Base-by-base conservation (phyloP, 352 stramenopile species). In the Pythium biforme region DNA sequence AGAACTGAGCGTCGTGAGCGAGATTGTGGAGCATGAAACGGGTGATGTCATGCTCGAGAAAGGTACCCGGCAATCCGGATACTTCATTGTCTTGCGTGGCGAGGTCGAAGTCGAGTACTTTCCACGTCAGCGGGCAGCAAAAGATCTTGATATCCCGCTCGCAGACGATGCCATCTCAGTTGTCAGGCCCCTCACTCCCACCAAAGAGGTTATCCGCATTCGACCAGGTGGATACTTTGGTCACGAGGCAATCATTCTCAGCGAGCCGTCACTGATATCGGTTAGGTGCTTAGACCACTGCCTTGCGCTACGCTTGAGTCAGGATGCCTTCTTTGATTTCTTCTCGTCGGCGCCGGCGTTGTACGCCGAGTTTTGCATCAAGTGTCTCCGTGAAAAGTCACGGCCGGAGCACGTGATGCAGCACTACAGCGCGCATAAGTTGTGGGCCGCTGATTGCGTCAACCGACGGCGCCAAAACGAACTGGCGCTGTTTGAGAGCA, bases 301-400 rank as follows among this genome's bases (percentile, higher is more conserved):
- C 22, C 43, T 91, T 19, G 43, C 56, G 29, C 72, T 91, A 5
- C 75, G 70, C 25, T 58, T 91, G 6, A 74, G 57, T 19, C 49
- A 60, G 2, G 65, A 79, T 4, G 55, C 56, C 0, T 91, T 91
- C 27, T 55, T 76, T 27, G 68, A 77, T 29, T 88, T 89, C 59
- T 89, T 91, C 41, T 61, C 59, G 20, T 76, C 65, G 25, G 59
- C 85, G 7, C 79, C 77, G 0, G 77, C 86, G 29, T 58, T 88
- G 17, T 91, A 80, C 37, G 67, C 79, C 15, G 79, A 91, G 57
- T 89, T 89, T 33, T 88, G 77, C 50, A 81, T 91, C 68, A 81
- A 83, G 34, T 87, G 77, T 54, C 62, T 91, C 9, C 81, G 79
- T 3, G 70, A 84, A 7, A 74, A 73, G 31, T 66, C 57, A 2